Evolutionary conservation across 2,329 filamentous ascomycete genomes (phyloP).

Genomic region (Phymatotrichopsis omnivora): DNA sequence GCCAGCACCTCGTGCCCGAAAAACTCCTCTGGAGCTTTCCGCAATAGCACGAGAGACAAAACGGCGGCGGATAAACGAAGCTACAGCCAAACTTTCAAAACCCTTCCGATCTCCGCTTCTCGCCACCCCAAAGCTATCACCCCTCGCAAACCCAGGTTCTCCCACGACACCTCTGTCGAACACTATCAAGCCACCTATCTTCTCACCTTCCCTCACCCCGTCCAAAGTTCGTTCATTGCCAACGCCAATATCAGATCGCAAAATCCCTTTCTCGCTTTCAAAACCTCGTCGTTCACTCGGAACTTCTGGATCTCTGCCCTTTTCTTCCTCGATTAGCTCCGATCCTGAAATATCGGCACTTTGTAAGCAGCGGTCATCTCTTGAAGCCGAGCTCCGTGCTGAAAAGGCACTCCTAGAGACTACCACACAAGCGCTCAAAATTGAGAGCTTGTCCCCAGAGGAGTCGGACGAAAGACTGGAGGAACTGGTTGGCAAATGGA

Average conservation of each 20-base stretch:
- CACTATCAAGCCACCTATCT: constrained; percentile 5
- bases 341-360: constrained; percentile 22
- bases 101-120: constrained; percentile 26
- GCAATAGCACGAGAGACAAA: constrained; percentile 16
- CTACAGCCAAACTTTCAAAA: constrained; percentile 22
- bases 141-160: background rate
- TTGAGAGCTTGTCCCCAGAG: constrained; percentile 23
- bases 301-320: background rate
- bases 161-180: background rate
- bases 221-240: constrained; percentile 9
- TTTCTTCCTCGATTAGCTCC: background rate
- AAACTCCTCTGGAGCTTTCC: too few species aligned
- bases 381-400: constrained; percentile 16
- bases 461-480: constrained; percentile 27
- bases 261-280: constrained; percentile 5
- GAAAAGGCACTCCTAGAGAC: constrained; percentile 26
- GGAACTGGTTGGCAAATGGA: constrained; percentile 29
- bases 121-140: constrained; percentile 9
- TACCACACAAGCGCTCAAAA: constrained; percentile 28
- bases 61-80: constrained; percentile 19
- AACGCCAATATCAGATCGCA: background rate
- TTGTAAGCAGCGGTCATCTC: constrained; percentile 15
- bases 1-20: too few species aligned
- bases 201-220: constrained; percentile 5
- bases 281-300: background rate